Evolutionary conservation across 2,329 filamentous ascomycete genomes (phyloP), one percentile per base, ranked within the genome.

Genomic region (Cercospora zeina): DNA sequence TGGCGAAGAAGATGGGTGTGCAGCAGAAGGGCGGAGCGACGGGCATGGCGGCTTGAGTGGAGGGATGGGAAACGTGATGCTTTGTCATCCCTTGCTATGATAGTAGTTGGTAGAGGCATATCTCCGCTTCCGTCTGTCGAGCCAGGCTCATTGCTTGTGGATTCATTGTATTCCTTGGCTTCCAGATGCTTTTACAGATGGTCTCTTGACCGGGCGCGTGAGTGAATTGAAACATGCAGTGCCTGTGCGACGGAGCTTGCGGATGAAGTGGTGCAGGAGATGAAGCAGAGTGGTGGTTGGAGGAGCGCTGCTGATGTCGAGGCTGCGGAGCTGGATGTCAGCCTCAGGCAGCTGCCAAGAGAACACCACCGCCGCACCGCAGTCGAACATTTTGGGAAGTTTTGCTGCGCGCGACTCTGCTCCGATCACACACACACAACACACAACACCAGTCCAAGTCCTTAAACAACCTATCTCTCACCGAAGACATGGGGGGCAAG

Each of bases 401-500:
- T 51, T 51, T 30, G 47, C 47, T 5, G 51, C 51, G 24, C 34
- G 51, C n/a, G n/a, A 27, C 51, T 4, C 57, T 24, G 42, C 24
- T 27, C 24, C 34, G 7, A 58, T 62, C 30, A 45, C 54, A 36
- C 42, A 39, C 50, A 54, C 51, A 45, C 39, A 39, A 14, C 34
- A 34, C 24, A 61, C 61, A 59, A 37, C 53, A 67, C 58, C 60
- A 45, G 49, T 39, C 53, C 49, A 59, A 65, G 55, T 55, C 72
- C 71, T 74, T 71, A 74, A 74, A 71, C 67, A 49, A 65, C 72
- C 71, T 73, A 72, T 73, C 71, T 66, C 69, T 71, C 70, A 67
- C 62, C 39, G 72, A 72, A 72, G 68, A 64, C 72, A 76, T 76
- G 74, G 74, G 74, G 71, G 74, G 74, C 92, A 97, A 91, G 85